Base-by-base conservation (phyloP, 1,139 yeast genomes). In the Yamadazyma jaroonii region DNA sequence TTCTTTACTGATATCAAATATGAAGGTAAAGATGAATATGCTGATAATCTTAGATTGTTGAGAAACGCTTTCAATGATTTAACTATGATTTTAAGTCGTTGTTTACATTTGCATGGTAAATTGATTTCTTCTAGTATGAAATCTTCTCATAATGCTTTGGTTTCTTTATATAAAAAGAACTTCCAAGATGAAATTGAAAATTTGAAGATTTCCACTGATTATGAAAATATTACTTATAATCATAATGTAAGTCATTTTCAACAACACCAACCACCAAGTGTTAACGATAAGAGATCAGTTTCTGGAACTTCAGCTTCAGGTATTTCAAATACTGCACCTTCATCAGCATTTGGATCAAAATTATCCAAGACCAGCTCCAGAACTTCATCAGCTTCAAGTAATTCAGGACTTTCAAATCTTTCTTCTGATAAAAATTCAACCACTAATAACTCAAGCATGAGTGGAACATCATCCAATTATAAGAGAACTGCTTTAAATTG, bases 21-120 rank as follows among this genome's bases (percentile, higher is more conserved):
- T 42, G 56, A 55, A 29, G 64, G 56, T 4, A 62, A 69, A 40
- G 67, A 66, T n/a, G 78, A 75, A 14, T 64, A 68, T 32, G 54
- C 53, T 3, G 66, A 62, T 25, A 76, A 77, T 42, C 60, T 79
- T 21, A 57, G 68, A 31, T 65, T 77, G 33, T 69, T 87, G 53
- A 73, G 66, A 44, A 68, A 70, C 40, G 81, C 87, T 4, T 86
- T 86, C 60, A 72, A 81, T 53, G 90, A 83, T 53, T 74, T 88
- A 56, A 78, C 89, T 1, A 59, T 73, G 27, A 74, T 84, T 27
- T 68, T 88, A 53, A 75, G 74, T 59, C 71, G 86, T 42, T 81
- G 95, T 55, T 67, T 88, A 46, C 66, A 72, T 26, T 68, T 86
- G 35, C 95, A 88, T 56, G 85, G 82, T 3, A 72, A 76, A 48